Percentiles rank a stretch among this genome's conserved stretches.
Conservation (phyloP, 768 basidiomycete genomes). For the Termitomyces sp. region DNA sequence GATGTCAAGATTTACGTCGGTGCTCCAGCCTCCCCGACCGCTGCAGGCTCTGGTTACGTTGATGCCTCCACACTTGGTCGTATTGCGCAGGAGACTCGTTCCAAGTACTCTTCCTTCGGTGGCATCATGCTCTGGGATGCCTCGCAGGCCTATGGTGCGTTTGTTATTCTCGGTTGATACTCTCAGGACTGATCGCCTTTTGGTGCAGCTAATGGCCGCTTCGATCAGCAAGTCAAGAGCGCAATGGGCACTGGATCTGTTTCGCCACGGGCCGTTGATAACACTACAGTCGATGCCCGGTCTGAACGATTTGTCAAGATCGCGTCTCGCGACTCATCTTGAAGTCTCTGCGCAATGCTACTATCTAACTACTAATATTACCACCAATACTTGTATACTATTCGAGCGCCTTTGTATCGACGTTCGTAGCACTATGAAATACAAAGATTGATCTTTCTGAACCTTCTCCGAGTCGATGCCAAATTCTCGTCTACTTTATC, state of each 20-base stretch:
- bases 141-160: slow-evolving; percentile 33
- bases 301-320: background rate
- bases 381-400: background rate
- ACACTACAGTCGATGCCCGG: background rate
- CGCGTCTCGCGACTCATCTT: background rate
- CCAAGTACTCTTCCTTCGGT: slow-evolving; percentile 50
- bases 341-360: background rate
- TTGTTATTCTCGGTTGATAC: background rate
- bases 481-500: too few relatives aligned
- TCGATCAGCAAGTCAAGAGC: slow-evolving; percentile 37
- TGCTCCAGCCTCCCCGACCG: slow-evolving; percentile 45
- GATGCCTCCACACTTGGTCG: slow-evolving; percentile 34
- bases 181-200: background rate
- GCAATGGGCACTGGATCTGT: slow-evolving; percentile 20
- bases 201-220: slow-evolving; percentile 33
- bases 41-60: slow-evolving; percentile 50
- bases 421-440: background rate
- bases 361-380: background rate
- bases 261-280: background rate
- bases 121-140: slow-evolving; percentile 43
- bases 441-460: background rate
- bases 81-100: slow-evolving; percentile 35
- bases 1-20: slow-evolving; percentile 55
- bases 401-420: background rate
- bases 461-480: too few relatives aligned